Evolutionary conservation across 2,329 filamentous ascomycete genomes (phyloP).

Genomic region (Aspergillus brunneoviolaceus): DNA sequence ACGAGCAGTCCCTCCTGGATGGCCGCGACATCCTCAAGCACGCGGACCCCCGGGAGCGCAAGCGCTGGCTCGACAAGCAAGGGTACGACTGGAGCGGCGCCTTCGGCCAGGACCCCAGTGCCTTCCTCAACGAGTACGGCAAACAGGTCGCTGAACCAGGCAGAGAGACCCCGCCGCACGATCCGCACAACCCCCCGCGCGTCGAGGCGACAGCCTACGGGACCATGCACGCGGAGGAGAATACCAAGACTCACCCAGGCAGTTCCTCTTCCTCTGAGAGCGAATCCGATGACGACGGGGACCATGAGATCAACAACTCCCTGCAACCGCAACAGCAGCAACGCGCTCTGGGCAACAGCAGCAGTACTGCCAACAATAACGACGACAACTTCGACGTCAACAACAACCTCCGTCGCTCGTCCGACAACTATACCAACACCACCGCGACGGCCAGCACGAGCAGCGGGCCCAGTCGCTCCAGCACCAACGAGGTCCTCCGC

Average conservation of each 20-base stretch:
- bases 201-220: not conserved
- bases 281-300: slow-evolving; percentile 27
- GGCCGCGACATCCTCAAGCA: slow-evolving; percentile 78
- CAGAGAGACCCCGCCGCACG: slow-evolving; percentile 51
- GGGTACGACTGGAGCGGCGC: slow-evolving; percentile 85
- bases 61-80: slow-evolving; percentile 74
- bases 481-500: slow-evolving; percentile 35
- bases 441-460: not conserved
- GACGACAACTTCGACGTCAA: not conserved
- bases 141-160: slow-evolving; percentile 59
- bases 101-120: slow-evolving; percentile 74
- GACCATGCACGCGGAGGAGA: slow-evolving; percentile 32
- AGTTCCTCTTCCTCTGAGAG: slow-evolving; percentile 17
- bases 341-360: not conserved
- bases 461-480: slow-evolving; percentile 10
- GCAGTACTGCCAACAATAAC: too few relatives aligned
- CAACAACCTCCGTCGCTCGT: not conserved
- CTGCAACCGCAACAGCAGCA: not conserved
- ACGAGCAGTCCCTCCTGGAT: slow-evolving; percentile 76
- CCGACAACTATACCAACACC: slow-evolving; percentile 3
- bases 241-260: not conserved
- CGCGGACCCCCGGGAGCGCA: slow-evolving; percentile 64
- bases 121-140: slow-evolving; percentile 55
- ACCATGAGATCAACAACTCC: not conserved
- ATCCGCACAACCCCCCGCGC: slow-evolving; percentile 48